Base-by-base conservation (phyloP, 2,329 filamentous ascomycete genomes). In the Calonectria pseudoreteaudii region DNA sequence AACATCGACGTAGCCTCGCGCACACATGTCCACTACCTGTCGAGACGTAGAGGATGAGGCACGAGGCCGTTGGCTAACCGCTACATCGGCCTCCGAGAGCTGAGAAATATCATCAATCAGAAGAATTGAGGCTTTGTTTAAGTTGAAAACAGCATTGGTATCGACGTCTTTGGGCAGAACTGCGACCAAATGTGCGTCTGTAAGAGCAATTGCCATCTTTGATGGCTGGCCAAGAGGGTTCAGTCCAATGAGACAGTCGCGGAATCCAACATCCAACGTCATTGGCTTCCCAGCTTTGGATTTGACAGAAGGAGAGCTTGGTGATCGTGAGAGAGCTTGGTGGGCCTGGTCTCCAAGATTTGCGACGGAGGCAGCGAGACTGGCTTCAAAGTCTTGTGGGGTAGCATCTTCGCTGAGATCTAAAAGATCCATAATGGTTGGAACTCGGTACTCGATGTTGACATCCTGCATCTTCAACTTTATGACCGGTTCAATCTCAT, bases 401-500 rank as follows among this genome's bases (percentile, higher is more conserved):
- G 92, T 93, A 6, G 91, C 88, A 76, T 94, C 90, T 20, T 93
- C 91, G 18, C 89, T 88, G 2, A 97, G 88, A 0, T 92, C 93
- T 9, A 98, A 89, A 7, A 98, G 84, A 67, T 95, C 94, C 88
- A 98, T 93, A 0, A 98, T 84, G 0, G 94, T 95, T 0, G 94
- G 91, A 5, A 98, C 94, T 20, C 93, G 93, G 83, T 99, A 99
- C 82, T 99, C 97, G n/a, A 95, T 84, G 73, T 92, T 93, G 6
- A 98, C 79, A 74, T 98, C 95, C 83, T 94, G 94, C 52, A 98
- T 86, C 82, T 98, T 97, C 72, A 98, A 84, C 82, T 97, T 98
- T 77, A 98, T 88, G 9, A 95, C 92, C 0, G 97, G 96, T 76
- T 98, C 96, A 85, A 97, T 94, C 82, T 98, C 96, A 82, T 98